Percentiles rank a stretch among this genome's conserved stretches.
Conservation (phyloP, 2,329 filamentous ascomycete genomes). For the Myriosclerotinia scirpicola region DNA sequence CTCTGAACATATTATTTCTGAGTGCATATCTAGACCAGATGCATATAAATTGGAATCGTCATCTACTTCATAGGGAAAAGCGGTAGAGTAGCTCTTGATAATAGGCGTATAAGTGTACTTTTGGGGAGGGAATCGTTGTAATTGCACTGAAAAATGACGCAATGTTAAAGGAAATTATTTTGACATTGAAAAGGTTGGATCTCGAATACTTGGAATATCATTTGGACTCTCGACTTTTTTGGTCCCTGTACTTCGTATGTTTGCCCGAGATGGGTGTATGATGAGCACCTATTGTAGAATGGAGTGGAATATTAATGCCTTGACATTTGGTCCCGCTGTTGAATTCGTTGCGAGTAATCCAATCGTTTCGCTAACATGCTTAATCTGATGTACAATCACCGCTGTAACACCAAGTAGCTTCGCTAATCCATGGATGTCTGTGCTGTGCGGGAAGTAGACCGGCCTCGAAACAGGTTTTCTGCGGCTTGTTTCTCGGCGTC, state of each 20-base stretch:
- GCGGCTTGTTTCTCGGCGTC: conserved; percentile 53
- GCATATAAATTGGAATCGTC: too few species aligned
- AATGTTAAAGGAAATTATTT: too few species aligned
- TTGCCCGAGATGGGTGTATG: conserved; percentile 1
- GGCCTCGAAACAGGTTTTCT: conserved; percentile 51
- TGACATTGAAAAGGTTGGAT: too few species aligned
- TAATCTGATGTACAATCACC: conserved; percentile 49
- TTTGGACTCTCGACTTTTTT: conserved; percentile 10
- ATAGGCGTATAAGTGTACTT: too few species aligned
- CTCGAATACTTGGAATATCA: neutral
- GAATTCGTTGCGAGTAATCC: conserved; percentile 55
- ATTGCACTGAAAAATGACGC: too few species aligned
- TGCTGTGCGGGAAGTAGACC: conserved; percentile 49
- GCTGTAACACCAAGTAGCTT: conserved; percentile 51
- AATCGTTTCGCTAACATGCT: conserved; percentile 52
- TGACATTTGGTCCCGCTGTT: conserved; percentile 41
- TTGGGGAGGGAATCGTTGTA: too few species aligned
- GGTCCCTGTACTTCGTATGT: conserved; percentile 4
- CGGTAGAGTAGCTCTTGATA: too few species aligned
- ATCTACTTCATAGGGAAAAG: too few species aligned
- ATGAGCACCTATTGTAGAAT: neutral
- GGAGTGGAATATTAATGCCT: neutral
- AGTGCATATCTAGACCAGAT: too few species aligned
- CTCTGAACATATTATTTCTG: too few species aligned
- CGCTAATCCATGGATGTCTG: conserved; percentile 50